Percentiles rank a stretch among this genome's conserved stretches.
Conservation (phyloP, 345 rosid species). For the Odontarrhena argentea region DNA sequence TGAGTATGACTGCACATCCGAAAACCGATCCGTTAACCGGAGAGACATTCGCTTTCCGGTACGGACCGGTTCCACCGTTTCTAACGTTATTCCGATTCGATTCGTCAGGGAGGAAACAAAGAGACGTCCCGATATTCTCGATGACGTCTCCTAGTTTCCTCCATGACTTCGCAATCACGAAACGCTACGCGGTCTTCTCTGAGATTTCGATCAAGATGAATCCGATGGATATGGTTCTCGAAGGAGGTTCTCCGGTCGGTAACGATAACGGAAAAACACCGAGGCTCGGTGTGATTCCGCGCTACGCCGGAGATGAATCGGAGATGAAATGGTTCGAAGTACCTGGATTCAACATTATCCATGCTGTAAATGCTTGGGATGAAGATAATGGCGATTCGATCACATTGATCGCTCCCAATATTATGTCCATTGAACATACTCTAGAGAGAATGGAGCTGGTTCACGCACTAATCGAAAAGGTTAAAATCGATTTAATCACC, state of each 20-base stretch:
- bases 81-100: slow-evolving; percentile 43
- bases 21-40: slow-evolving; percentile 40
- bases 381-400: slow-evolving; percentile 40
- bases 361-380: slow-evolving; percentile 49
- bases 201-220: slow-evolving; percentile 44
- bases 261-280: slow-evolving; percentile 39
- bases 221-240: slow-evolving; percentile 29
- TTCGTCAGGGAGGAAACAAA: slow-evolving; percentile 33
- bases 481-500: slow-evolving; percentile 38
- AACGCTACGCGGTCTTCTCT: slow-evolving; percentile 33
- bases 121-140: slow-evolving; percentile 42
- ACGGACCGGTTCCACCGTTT: slow-evolving; percentile 45
- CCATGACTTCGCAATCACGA: slow-evolving; percentile 46
- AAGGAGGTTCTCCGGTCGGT: slow-evolving; percentile 46
- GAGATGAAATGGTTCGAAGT: slow-evolving; percentile 48
- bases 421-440: slow-evolving; percentile 43
- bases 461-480: slow-evolving; percentile 43
- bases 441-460: slow-evolving; percentile 44
- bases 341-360: slow-evolving; percentile 44
- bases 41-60: slow-evolving; percentile 44
- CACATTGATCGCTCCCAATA: slow-evolving; percentile 42
- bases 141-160: slow-evolving; percentile 44
- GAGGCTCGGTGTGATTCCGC: slow-evolving; percentile 42
- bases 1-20: slow-evolving; percentile 50
- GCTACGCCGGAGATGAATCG: slow-evolving; percentile 43